A percentile compares a stretch with the other conserved stretches of the same genome.
phyloP scores from a whole-genome alignment of 495 filamentous ascomycete genomes.

The Venustampulla echinocandica region DNA sequence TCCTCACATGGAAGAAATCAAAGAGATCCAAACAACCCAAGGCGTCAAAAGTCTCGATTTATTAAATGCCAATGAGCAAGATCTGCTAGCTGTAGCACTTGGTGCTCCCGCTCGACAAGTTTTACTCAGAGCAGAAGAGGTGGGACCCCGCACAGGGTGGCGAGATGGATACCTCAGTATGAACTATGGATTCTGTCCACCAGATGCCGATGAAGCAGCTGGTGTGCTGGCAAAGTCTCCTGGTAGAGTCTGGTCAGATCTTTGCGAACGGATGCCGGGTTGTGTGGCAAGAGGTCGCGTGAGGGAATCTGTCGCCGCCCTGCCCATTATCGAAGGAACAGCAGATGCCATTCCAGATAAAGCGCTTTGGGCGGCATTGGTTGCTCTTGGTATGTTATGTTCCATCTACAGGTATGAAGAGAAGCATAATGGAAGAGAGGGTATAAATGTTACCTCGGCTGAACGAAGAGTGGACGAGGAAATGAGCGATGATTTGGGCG shows the following conservation, averaged over 20 bases:
- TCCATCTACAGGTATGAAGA: constrained; percentile 43
- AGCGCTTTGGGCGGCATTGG: constrained; percentile 43
- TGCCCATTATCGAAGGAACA: constrained; percentile 38
- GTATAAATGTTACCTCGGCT: constrained; percentile 29
- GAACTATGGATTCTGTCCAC: constrained; percentile 42
- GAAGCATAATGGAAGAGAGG: constrained; percentile 42
- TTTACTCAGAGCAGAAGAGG: constrained; percentile 41
- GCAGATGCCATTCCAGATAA: constrained; percentile 40
- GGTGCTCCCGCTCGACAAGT: constrained; percentile 44
- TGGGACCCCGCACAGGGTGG: constrained; percentile 42
- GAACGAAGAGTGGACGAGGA: constrained; percentile 30
- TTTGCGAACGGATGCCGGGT: constrained; percentile 45
- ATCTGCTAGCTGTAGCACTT: constrained; percentile 40
- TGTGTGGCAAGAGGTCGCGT: constrained; percentile 40
- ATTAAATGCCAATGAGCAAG: constrained; percentile 35
- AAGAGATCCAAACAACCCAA: constrained; percentile 13
- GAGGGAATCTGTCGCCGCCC: constrained; percentile 36
- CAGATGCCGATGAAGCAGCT: constrained; percentile 38
- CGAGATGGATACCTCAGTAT: constrained; percentile 44
- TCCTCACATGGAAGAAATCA: constrained; percentile 29
- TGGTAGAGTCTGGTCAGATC: constrained; percentile 43
- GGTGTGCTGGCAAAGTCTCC: constrained; percentile 38
- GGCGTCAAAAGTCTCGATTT: constrained; percentile 31
- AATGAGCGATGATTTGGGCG: constrained; percentile 39
- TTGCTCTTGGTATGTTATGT: constrained; percentile 41